phyloP scores from a whole-genome alignment of 2,329 filamentous ascomycete species.

The Cercospora berteroae region DNA sequence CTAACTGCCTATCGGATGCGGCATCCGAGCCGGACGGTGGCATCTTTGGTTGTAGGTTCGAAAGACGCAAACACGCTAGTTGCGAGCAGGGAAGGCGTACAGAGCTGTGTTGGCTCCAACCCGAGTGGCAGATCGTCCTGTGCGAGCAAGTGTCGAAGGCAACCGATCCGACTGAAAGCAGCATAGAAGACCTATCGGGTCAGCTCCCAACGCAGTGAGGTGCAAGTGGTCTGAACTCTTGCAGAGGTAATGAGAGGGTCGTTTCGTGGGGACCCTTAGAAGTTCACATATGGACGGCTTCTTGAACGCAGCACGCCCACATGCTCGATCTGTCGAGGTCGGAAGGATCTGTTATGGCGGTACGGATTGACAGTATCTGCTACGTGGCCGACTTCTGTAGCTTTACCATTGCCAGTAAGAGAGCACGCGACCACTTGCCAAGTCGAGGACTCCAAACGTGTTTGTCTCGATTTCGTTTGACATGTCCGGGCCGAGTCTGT shows the following conservation, averaged over 20 bases:
- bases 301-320: neutral
- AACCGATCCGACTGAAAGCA: neutral
- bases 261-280: too few relatives aligned
- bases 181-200: neutral
- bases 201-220: neutral
- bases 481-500: neutral
- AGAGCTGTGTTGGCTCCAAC: neutral
- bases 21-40: neutral
- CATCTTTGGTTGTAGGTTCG: neutral
- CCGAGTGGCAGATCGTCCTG: neutral
- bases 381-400: neutral
- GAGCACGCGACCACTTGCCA: neutral
- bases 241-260: too few relatives aligned
- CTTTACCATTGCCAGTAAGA: neutral
- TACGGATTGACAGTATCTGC: neutral
- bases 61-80: neutral
- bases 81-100: neutral
- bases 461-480: neutral
- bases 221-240: neutral
- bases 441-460: neutral
- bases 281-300: neutral
- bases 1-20: neutral
- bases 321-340: neutral
- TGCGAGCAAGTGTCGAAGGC: neutral
- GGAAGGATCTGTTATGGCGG: neutral